phyloP scores from a whole-genome alignment of 352 stramenopile genomes.

The Pythium sukuiense region DNA sequence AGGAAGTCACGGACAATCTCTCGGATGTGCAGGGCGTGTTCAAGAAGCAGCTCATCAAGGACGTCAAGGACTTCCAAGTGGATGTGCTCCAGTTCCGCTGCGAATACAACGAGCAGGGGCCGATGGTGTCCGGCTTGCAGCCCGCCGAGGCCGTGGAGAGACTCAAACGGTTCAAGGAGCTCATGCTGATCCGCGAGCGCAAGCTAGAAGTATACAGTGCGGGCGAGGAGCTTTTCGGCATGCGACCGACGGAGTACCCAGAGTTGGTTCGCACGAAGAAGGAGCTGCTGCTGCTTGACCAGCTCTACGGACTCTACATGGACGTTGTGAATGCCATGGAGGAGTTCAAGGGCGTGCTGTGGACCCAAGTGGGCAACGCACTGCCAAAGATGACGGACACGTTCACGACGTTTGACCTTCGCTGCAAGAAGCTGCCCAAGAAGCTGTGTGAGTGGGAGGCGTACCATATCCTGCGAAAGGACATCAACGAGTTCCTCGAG shows the following conservation, averaged over 20 bases:
- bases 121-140: no score
- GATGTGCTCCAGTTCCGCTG: constrained; percentile 72
- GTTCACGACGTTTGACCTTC: constrained; percentile 94
- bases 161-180: constrained; percentile 97
- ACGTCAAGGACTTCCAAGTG: constrained; percentile 93
- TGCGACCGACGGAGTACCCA: constrained; percentile 95
- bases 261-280: constrained; percentile 97
- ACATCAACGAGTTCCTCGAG: constrained; percentile 98
- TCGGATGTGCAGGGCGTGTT: constrained; percentile 95
- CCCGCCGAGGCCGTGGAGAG: constrained; percentile 93
- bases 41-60: constrained; percentile 96
- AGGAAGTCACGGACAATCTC: constrained; percentile 94
- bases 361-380: no score
- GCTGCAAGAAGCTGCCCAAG: constrained; percentile 97
- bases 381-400: constrained; percentile 95
- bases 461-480: constrained; percentile 95
- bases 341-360: constrained; percentile 89
- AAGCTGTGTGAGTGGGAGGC: constrained; percentile 97
- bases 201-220: constrained; percentile 97
- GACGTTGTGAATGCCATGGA: constrained; percentile 97
- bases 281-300: constrained; percentile 93
- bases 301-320: constrained; percentile 96
- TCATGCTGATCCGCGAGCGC: constrained; percentile 96
- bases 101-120: constrained; percentile 34
- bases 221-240: constrained; percentile 96